A percentile compares a stretch with the other conserved stretches of the same genome.
Evolutionary conservation across 2,329 filamentous ascomycete genomes (phyloP).

Genomic region (Phialophora verrucosa): DNA sequence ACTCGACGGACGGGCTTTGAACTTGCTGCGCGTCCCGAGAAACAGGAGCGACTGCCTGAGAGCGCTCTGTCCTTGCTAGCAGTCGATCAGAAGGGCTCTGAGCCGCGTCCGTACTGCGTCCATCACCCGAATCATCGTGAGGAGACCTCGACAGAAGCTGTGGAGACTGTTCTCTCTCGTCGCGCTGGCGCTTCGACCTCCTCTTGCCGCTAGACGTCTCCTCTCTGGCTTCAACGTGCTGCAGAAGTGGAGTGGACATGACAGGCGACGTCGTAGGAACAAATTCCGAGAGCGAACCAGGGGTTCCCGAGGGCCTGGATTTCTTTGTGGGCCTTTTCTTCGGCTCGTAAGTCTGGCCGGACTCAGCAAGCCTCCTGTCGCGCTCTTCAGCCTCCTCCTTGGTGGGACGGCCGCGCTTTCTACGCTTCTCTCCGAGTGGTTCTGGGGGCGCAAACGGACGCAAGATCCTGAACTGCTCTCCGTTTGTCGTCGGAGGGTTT

Average conservation of each 20-base stretch:
- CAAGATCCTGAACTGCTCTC: slow-evolving; percentile 34
- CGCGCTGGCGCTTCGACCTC: slow-evolving; percentile 24
- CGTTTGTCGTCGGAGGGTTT: slow-evolving; percentile 34
- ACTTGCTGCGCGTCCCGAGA: slow-evolving; percentile 25
- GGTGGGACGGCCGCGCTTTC: slow-evolving; percentile 39
- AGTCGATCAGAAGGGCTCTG: slow-evolving; percentile 35
- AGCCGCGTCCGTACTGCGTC: slow-evolving; percentile 28
- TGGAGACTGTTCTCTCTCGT: slow-evolving; percentile 20
- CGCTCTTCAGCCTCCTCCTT: slow-evolving; percentile 40
- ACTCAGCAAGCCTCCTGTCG: slow-evolving; percentile 34
- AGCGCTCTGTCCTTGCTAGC: slow-evolving; percentile 31
- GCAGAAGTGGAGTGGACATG: slow-evolving; percentile 29
- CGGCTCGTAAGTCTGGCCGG: slow-evolving; percentile 38
- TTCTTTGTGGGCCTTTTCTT: slow-evolving; percentile 39
- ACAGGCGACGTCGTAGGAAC: slow-evolving; percentile 27
- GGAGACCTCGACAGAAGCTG: slow-evolving; percentile 23
- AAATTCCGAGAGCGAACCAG: slow-evolving; percentile 26
- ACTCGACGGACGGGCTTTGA: slow-evolving; percentile 22
- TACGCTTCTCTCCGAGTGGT: slow-evolving; percentile 25
- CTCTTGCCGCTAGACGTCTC: slow-evolving; percentile 36
- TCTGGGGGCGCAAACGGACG: slow-evolving; percentile 30
- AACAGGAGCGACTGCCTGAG: slow-evolving; percentile 25
- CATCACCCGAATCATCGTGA: slow-evolving; percentile 31
- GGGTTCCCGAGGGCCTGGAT: slow-evolving; percentile 36
- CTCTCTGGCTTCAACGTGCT: slow-evolving; percentile 22